Evolutionary conservation across 192 early-diverging fungal genomes (phyloP).

Genomic region (Coemansia sp.): DNA sequence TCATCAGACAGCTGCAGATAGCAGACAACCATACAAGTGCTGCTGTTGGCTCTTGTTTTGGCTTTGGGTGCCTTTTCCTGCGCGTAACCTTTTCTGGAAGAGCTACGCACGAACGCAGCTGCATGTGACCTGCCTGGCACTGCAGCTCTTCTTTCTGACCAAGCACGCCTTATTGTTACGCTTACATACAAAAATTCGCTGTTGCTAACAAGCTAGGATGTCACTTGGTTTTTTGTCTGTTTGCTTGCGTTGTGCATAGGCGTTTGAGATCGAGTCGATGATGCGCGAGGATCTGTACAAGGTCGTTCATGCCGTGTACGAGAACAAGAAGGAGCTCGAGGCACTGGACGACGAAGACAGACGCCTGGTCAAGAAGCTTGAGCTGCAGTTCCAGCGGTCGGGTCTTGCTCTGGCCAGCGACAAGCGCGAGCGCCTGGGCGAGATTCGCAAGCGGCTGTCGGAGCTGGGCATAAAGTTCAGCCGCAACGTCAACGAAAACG

Average conservation of each 20-base stretch:
- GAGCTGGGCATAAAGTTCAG: constrained; percentile 71
- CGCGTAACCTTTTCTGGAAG: not conserved
- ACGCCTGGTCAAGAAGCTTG: constrained; percentile 69
- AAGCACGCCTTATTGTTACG: not conserved
- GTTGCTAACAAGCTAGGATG: constrained; percentile 3
- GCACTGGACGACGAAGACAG: constrained; percentile 62
- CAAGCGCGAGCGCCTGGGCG: constrained; percentile 61
- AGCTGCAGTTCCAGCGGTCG: constrained; percentile 65
- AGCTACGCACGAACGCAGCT: no score
- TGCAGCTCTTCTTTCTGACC: not conserved
- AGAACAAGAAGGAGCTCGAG: constrained; percentile 50
- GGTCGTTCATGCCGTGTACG: constrained; percentile 57
- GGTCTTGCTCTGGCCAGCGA: constrained; percentile 68
- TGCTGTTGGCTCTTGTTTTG: no score
- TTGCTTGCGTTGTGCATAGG: constrained; percentile 14
- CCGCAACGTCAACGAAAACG: constrained; percentile 71
- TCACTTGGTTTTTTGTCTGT: not conserved
- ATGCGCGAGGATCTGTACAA: constrained; percentile 68
- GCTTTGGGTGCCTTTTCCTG: no score
- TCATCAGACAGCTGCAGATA: no score
- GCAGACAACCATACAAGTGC: no score
- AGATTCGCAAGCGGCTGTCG: constrained; percentile 66
- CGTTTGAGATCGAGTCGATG: constrained; percentile 64
- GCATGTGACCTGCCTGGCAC: not conserved
- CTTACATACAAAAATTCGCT: not conserved